Evolutionary conservation across 116 monocot species (phyloP).

Genomic region (Phalaenopsis hybrid): DNA sequence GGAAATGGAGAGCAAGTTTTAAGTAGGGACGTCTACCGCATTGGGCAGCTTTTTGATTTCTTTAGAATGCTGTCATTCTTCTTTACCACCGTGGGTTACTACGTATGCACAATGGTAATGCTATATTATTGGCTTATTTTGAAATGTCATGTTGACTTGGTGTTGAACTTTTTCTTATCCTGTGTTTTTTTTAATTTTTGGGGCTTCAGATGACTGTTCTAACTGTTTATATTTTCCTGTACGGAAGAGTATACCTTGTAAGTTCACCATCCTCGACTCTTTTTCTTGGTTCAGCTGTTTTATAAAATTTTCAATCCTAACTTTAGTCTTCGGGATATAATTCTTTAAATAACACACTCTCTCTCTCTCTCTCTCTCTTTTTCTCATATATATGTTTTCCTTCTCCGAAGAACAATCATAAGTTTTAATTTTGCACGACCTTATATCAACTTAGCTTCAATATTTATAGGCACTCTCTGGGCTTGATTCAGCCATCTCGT

Average conservation of each 20-base stretch:
- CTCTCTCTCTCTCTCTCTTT: no score
- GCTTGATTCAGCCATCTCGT: constrained; percentile 63
- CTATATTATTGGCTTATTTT: constrained; percentile 9
- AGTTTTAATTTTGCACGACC: neutral
- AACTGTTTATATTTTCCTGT: constrained; percentile 81
- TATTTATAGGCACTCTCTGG: constrained; percentile 77
- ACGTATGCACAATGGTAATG: constrained; percentile 89
- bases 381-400: no score
- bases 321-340: neutral
- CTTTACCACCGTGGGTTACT: constrained; percentile 86
- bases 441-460: neutral
- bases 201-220: constrained; percentile 86
- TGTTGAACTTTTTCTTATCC: constrained; percentile 8
- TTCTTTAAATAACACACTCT: no score
- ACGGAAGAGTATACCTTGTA: constrained; percentile 94
- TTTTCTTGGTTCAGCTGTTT: neutral
- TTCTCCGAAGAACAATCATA: neutral
- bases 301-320: neutral
- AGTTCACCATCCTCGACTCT: neutral
- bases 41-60: constrained; percentile 96
- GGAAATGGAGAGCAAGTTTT: constrained; percentile 97
- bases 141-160: neutral
- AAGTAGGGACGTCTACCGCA: constrained; percentile 85
- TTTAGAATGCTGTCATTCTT: constrained; percentile 93
- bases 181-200: neutral